Percentiles rank a stretch among this genome's conserved stretches.
Evolutionary conservation across 1,284 basidiomycete species (phyloP).

Genomic region (Pascua sp.): DNA sequence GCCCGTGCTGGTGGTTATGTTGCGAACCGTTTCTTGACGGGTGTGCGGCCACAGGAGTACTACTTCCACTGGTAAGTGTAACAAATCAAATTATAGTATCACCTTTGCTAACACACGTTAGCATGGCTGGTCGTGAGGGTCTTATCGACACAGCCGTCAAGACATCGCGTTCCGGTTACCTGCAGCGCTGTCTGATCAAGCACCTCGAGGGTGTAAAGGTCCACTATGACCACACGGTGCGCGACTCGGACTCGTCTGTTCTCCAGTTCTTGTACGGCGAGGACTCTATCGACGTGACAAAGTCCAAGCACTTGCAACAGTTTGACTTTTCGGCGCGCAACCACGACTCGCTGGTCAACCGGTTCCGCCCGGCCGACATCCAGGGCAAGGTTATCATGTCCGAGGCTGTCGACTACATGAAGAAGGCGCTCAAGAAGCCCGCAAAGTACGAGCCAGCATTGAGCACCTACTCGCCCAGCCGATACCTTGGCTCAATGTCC

Average conservation of each 20-base stretch:
- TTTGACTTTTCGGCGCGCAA: constrained; percentile 94
- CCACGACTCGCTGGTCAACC: constrained; percentile 71
- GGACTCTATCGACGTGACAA: constrained; percentile 93
- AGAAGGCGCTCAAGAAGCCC: constrained; percentile 77
- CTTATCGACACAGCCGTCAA: constrained; percentile 99
- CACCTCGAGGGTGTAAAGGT: constrained; percentile 94
- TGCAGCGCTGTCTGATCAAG: constrained; percentile 97
- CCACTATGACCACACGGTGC: constrained; percentile 97
- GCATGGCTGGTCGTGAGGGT: constrained; percentile 99
- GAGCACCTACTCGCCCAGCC: constrained; percentile 72
- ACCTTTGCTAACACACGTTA: constrained; percentile 40
- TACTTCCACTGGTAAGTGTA: constrained; percentile 72
- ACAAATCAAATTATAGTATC: background rate
- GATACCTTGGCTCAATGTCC: constrained; percentile 83
- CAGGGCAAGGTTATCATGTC: constrained; percentile 62
- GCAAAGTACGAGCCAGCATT: constrained; percentile 69
- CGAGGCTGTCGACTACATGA: constrained; percentile 74
- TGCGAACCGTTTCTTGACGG: constrained; percentile 98
- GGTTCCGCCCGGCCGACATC: constrained; percentile 66
- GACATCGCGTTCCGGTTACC: constrained; percentile 95
- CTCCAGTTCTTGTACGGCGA: constrained; percentile 99
- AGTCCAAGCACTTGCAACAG: constrained; percentile 81
- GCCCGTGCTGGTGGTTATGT: constrained; percentile 99
- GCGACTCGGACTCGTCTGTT: constrained; percentile 87
- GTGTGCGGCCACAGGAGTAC: constrained; percentile 97